Percentiles rank a stretch among this genome's conserved stretches.
Evolutionary conservation across 257 asterid species (phyloP).

Genomic region (Rhazya stricta): DNA sequence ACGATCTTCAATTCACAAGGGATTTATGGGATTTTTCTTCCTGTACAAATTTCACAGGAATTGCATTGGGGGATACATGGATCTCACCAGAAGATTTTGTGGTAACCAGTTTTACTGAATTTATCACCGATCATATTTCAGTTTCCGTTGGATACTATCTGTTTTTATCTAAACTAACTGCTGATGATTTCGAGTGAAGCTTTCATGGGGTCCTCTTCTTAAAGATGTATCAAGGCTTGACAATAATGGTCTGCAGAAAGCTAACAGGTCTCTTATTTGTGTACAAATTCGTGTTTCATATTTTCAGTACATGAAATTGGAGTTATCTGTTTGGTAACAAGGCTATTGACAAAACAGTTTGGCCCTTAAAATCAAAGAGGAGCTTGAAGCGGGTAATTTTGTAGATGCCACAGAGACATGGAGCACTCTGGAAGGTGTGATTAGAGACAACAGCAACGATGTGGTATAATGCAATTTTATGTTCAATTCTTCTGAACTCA

Average conservation of each 20-base stretch:
- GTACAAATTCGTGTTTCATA: not conserved
- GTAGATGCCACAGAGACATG: slow-evolving; percentile 65
- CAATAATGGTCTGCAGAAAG: slow-evolving; percentile 46
- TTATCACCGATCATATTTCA: slow-evolving; percentile 1
- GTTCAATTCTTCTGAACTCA: not conserved
- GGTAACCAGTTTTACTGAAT: slow-evolving; percentile 32
- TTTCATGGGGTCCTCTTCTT: slow-evolving; percentile 94
- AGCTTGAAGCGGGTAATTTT: slow-evolving; percentile 46
- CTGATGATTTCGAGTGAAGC: slow-evolving; percentile 33
- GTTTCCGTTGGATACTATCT: slow-evolving; percentile 6
- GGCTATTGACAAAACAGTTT: slow-evolving; percentile 39
- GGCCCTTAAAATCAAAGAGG: slow-evolving; percentile 51
- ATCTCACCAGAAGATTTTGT: slow-evolving; percentile 95
- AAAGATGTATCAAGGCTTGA: slow-evolving; percentile 86
- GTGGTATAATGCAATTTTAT: slow-evolving; percentile 46
- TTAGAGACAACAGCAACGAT: slow-evolving; percentile 42
- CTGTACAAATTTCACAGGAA: slow-evolving; percentile 35
- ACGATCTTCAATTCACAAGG: not conserved
- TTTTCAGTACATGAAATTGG: not conserved
- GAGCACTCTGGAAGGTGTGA: slow-evolving; percentile 48
- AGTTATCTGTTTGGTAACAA: slow-evolving; percentile 10
- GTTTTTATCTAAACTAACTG: not conserved
- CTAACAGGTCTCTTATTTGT: slow-evolving; percentile 53
- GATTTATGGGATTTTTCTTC: not conserved
- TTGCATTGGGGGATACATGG: slow-evolving; percentile 91